These are phyloP conservation scores for Aureobasidium sp. DNA, from an alignment of 2,329 filamentous ascomycete species.

Conservation along the genomic window DNA sequence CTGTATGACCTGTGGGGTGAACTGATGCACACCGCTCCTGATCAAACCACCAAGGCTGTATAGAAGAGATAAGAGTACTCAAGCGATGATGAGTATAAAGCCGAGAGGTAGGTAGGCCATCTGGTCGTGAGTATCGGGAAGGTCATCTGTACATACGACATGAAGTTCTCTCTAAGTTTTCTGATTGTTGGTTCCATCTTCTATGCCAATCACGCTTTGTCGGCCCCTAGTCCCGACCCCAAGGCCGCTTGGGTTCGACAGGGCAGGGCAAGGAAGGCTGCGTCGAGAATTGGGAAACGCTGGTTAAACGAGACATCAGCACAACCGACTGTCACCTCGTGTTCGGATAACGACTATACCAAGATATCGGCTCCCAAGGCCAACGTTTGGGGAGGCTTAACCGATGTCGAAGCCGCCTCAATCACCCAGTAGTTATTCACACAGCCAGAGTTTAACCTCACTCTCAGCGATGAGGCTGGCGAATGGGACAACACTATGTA, in stretches of 20 bases:
- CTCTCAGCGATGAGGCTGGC: slow-evolving; percentile 18
- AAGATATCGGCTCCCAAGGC: slow-evolving; percentile 30
- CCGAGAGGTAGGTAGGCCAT: background rate
- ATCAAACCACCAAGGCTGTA: background rate
- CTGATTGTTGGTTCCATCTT: background rate
- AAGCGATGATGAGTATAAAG: background rate
- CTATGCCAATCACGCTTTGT: background rate
- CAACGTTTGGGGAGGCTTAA: slow-evolving; percentile 37
- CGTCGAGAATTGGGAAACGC: slow-evolving; percentile 14
- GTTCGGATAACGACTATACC: slow-evolving; percentile 12
- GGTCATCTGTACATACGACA: background rate
- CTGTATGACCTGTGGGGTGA: background rate
- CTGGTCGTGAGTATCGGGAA: background rate
- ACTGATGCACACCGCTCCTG: background rate
- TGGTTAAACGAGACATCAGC: slow-evolving; percentile 12
- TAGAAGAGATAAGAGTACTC: background rate
- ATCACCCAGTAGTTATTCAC: slow-evolving; percentile 35
- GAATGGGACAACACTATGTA: slow-evolving; percentile 22
- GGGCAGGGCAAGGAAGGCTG: slow-evolving; percentile 18
- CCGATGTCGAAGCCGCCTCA: slow-evolving; percentile 31
- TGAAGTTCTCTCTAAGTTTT: background rate
- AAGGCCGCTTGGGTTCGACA: slow-evolving; percentile 19
- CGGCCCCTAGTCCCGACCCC: slow-evolving; percentile 16
- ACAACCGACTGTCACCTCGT: slow-evolving; percentile 9
- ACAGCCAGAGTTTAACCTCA: slow-evolving; percentile 34